These are phyloP conservation scores for Ustulina deusta DNA, from an alignment of 2,329 filamentous ascomycete genomes.

Conservation along the genomic window DNA sequence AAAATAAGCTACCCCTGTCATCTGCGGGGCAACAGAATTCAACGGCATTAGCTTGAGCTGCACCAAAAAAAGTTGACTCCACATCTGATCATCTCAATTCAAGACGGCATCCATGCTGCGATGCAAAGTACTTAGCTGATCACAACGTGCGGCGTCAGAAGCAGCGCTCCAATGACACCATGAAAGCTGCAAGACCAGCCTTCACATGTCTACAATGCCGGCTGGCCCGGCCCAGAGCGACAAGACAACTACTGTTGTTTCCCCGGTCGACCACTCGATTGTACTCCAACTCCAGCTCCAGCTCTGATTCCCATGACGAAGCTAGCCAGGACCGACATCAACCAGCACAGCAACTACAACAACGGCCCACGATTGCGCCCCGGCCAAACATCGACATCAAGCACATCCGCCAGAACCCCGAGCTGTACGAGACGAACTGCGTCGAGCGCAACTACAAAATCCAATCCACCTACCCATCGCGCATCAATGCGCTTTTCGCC, in stretches of 20 bases:
- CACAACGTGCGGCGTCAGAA: neutral
- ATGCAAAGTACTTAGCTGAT: neutral
- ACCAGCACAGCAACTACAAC: conserved; percentile 32
- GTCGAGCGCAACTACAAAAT: conserved; percentile 82
- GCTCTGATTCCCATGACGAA: conserved; percentile 5
- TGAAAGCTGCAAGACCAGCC: conserved; percentile 40
- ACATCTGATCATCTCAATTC: neutral
- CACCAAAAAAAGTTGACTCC: conserved; percentile 7
- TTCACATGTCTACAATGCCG: conserved; percentile 49
- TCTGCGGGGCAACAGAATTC: neutral
- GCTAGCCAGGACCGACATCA: conserved; percentile 31
- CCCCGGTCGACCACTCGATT: conserved; percentile 38
- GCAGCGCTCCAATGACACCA: conserved; percentile 31
- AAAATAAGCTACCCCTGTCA: neutral
- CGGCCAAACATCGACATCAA: conserved; percentile 86
- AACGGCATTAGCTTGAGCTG: neutral
- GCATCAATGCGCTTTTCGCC: conserved; percentile 67
- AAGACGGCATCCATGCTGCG: conserved; percentile 7
- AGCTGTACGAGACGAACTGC: conserved; percentile 85
- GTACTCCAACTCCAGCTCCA: conserved; percentile 29
- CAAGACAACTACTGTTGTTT: conserved; percentile 37
- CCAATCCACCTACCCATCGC: conserved; percentile 65
- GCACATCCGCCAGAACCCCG: conserved; percentile 87
- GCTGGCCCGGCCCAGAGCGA: conserved; percentile 36
- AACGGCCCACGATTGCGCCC: conserved; percentile 77